These are phyloP conservation scores for Rhizophora apiculata DNA, from an alignment of 345 rosid genomes.

Conservation along the genomic window DNA sequence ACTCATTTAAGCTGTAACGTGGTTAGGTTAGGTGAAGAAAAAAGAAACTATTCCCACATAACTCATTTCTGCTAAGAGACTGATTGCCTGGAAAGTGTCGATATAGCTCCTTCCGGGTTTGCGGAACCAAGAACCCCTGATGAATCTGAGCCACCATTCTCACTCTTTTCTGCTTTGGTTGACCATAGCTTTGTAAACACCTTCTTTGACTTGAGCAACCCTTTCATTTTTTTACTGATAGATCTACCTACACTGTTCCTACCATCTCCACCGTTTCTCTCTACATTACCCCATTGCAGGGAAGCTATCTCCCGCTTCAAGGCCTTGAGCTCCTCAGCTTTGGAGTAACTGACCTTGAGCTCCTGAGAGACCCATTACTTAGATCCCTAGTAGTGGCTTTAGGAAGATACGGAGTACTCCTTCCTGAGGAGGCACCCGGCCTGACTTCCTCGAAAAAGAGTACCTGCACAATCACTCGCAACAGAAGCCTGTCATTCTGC, in stretches of 20 bases:
- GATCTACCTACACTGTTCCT: constrained; percentile 39
- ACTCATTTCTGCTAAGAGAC: constrained; percentile 48
- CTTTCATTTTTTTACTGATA: constrained; percentile 52
- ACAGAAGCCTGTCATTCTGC: constrained; percentile 77
- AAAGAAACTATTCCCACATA: constrained; percentile 10
- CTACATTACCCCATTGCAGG: constrained; percentile 41
- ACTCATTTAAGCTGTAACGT: constrained; percentile 19
- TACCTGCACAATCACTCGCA: constrained; percentile 75
- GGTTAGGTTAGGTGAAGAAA: constrained; percentile 8
- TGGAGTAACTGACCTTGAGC: constrained; percentile 64
- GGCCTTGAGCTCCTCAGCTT: constrained; percentile 70
- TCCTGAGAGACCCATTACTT: constrained; percentile 48
- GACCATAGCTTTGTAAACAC: constrained; percentile 54
- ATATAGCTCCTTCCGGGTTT: constrained; percentile 49
- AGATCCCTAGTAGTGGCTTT: constrained; percentile 46
- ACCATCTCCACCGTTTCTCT: constrained; percentile 35
- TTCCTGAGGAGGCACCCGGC: constrained; percentile 66
- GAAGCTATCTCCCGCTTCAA: constrained; percentile 63
- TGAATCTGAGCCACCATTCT: constrained; percentile 74
- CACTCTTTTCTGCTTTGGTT: constrained; percentile 52
- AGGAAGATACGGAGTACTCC: constrained; percentile 79
- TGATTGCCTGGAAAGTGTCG: constrained; percentile 66
- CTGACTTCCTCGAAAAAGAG: constrained; percentile 84
- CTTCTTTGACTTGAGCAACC: constrained; percentile 68
- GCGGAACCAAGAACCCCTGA: constrained; percentile 67